These are phyloP conservation scores for Solanum virginianum DNA, from an alignment of 257 asterid species.

Conservation along the genomic window DNA sequence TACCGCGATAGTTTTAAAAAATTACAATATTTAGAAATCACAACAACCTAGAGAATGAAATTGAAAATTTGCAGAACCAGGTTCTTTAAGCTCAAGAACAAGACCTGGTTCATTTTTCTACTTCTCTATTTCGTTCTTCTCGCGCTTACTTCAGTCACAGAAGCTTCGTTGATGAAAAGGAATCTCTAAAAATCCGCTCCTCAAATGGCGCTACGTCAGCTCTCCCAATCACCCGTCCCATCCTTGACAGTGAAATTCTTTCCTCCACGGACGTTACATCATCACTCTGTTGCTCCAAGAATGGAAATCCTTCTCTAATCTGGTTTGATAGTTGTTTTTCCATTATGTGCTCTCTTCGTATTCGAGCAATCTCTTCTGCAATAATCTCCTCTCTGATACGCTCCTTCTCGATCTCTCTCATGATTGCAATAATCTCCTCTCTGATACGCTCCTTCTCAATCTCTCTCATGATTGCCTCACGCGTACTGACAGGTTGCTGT, in stretches of 20 bases:
- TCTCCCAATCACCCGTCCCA: constrained; percentile 4
- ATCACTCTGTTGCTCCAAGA: constrained; percentile 4
- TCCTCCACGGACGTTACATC: constrained; percentile 22
- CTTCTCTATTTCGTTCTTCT: neutral
- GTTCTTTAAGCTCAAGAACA: no score
- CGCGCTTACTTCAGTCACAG: neutral
- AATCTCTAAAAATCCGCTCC: constrained; percentile 6
- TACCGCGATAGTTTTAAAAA: neutral
- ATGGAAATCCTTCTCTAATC: constrained; percentile 3
- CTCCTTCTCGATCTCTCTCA: constrained; percentile 34
- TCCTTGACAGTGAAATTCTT: constrained; percentile 1
- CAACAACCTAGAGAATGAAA: neutral
- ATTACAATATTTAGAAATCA: no score
- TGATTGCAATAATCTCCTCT: constrained; percentile 31
- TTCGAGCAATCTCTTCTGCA: constrained; percentile 29
- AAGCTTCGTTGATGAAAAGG: neutral
- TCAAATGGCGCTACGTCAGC: constrained; percentile 14
- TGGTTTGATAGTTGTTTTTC: constrained; percentile 24
- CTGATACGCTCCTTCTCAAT: constrained; percentile 37
- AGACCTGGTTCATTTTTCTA: neutral
- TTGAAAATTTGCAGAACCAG: neutral
- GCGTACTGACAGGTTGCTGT: constrained; percentile 1
- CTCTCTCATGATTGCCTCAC: constrained; percentile 18
- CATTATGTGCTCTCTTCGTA: constrained; percentile 40
- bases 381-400: constrained; percentile 44